phyloP scores from a whole-genome alignment of 139 green algal species.

The Chlamydomonas sp. region DNA sequence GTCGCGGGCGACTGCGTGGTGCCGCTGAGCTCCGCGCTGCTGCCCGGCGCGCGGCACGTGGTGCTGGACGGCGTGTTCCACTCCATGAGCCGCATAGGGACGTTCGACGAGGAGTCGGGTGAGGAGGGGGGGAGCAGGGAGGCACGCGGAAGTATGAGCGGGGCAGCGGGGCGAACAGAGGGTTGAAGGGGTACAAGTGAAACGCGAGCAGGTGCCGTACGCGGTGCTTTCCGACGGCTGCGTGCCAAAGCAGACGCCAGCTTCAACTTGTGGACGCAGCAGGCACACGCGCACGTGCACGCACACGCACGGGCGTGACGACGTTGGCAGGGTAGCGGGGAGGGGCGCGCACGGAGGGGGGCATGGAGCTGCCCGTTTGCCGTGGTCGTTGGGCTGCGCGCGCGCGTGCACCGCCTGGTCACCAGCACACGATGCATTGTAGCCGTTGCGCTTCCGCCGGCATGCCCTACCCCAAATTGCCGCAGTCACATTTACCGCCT shows the following conservation, averaged over 20 bases:
- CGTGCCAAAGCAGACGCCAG: neutral
- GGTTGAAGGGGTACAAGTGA: neutral
- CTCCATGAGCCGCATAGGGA: slow-evolving; percentile 66
- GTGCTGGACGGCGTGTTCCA: slow-evolving; percentile 79
- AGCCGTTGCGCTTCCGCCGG: neutral
- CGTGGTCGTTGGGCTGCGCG: neutral
- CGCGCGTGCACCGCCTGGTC: neutral
- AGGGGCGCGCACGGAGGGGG: too few relatives aligned
- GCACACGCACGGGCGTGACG: neutral
- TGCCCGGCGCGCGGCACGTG: slow-evolving; percentile 67
- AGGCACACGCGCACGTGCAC: neutral
- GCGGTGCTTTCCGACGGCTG: neutral
- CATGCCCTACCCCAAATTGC: neutral
- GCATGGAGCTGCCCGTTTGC: too few relatives aligned
- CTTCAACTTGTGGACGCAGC: neutral
- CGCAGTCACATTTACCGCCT: neutral
- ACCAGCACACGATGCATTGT: too few relatives aligned
- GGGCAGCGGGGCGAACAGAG: neutral
- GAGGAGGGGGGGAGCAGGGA: neutral
- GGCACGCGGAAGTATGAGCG: neutral
- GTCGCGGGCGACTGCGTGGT: slow-evolving; percentile 79
- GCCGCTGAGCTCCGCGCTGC: slow-evolving; percentile 61
- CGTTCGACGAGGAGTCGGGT: slow-evolving; percentile 62
- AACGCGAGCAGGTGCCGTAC: neutral
- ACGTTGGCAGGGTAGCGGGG: too few relatives aligned